Conservation (phyloP, 371 early-diverging fungal species). For the Amoeboradix gromovi region DNA sequence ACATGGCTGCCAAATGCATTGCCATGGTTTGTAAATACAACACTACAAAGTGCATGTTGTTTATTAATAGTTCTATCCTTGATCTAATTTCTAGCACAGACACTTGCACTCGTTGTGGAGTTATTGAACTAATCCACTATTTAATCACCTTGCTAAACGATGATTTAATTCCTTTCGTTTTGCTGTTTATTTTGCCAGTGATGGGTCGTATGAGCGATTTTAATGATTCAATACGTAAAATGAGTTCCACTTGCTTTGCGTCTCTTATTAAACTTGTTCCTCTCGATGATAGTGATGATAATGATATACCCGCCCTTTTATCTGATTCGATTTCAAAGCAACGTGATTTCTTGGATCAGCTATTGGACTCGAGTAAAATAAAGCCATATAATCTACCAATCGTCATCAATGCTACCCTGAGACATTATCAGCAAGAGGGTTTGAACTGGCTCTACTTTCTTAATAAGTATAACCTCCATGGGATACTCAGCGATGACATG, state of each 20-base stretch:
- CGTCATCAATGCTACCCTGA: constrained; percentile 57
- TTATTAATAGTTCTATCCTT: not conserved
- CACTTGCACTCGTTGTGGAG: not conserved
- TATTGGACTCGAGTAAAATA: constrained; percentile 15
- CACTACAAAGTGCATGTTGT: not conserved
- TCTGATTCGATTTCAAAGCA: constrained; percentile 46
- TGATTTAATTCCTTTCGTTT: constrained; percentile 37
- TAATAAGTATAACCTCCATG: constrained; percentile 75
- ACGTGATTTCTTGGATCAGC: constrained; percentile 60
- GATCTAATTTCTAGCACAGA: not conserved
- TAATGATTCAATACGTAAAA: constrained; percentile 45
- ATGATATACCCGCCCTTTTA: constrained; percentile 45
- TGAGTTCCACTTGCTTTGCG: constrained; percentile 73
- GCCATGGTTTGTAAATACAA: not conserved
- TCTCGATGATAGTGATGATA: constrained; percentile 56
- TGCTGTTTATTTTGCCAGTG: constrained; percentile 81
- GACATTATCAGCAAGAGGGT: constrained; percentile 87
- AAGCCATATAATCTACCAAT: constrained; percentile 25
- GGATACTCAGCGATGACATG: constrained; percentile 84
- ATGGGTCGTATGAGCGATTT: constrained; percentile 88
- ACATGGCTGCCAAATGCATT: not conserved
- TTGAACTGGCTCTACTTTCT: constrained; percentile 93
- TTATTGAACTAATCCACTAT: not conserved
- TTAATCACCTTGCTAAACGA: not conserved
- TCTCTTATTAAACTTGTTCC: constrained; percentile 73